Percentiles rank a stretch among this genome's conserved stretches.
These are phyloP conservation scores for Yamadazyma phyllophila DNA, from an alignment of 805 yeast species.

Conservation along the genomic window DNA sequence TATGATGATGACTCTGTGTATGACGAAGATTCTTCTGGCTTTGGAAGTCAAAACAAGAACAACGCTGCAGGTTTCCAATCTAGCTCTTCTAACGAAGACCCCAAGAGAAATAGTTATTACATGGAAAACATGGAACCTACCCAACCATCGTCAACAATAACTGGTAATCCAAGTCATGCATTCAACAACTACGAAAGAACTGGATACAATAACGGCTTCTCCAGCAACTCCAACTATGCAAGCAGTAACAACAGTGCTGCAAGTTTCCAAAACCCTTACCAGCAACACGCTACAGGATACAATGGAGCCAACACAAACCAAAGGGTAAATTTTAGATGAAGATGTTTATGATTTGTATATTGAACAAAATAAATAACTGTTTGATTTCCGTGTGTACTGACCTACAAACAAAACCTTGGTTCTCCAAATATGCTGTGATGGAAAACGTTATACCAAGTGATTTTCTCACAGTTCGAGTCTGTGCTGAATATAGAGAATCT, in stretches of 20 bases:
- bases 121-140: constrained; percentile 33
- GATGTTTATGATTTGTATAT: neutral
- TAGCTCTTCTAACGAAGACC: constrained; percentile 14
- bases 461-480: constrained; percentile 40
- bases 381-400: no score
- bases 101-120: constrained; percentile 28
- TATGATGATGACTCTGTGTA: constrained; percentile 32
- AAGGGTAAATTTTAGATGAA: constrained; percentile 13
- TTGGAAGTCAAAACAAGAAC: constrained; percentile 10
- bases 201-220: constrained; percentile 8
- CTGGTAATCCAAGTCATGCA: constrained; percentile 37
- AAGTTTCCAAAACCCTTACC: constrained; percentile 17
- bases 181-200: constrained; percentile 12
- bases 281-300: constrained; percentile 12
- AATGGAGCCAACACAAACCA: constrained; percentile 11
- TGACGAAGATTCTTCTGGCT: constrained; percentile 26
- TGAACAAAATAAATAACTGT: neutral
- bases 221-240: constrained; percentile 6
- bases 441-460: constrained; percentile 53
- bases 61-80: constrained; percentile 10
- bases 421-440: constrained; percentile 51
- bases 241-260: constrained; percentile 7
- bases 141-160: constrained; percentile 43
- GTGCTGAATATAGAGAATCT: constrained; percentile 17
- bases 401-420: constrained; percentile 32